Percentiles rank a stretch among this genome's conserved stretches.
Conservation (phyloP, 2,329 filamentous ascomycete species). For the Hypoxylon sp. region DNA sequence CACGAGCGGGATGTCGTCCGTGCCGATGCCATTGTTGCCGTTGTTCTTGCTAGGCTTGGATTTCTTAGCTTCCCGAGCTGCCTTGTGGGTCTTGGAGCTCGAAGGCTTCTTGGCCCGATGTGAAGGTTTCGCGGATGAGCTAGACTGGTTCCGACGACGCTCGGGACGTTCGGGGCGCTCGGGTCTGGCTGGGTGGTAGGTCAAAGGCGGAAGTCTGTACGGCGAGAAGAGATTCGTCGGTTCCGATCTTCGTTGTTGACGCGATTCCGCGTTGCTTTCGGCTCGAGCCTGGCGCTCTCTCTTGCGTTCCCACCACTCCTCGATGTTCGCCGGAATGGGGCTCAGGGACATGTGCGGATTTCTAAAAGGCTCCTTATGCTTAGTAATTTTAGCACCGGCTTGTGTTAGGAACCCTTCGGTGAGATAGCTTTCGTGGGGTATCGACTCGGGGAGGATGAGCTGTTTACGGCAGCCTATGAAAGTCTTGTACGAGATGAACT, state of each 20-base stretch:
- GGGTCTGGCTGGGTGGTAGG: too few relatives aligned
- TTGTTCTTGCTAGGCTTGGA: background rate
- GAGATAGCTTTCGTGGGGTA: conserved; percentile 38
- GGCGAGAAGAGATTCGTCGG: too few relatives aligned
- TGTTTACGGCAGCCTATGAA: conserved; percentile 28
- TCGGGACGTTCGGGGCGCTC: too few relatives aligned
- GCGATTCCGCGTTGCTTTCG: background rate
- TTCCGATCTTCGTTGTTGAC: background rate
- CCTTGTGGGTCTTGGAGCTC: background rate
- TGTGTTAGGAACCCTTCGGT: conserved; percentile 19
- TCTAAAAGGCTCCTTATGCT: conserved; percentile 6
- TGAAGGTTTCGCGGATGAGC: background rate
- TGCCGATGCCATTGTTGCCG: too few relatives aligned
- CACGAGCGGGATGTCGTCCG: background rate
- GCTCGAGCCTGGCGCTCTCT: background rate
- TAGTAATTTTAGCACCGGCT: background rate
- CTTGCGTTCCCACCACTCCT: background rate
- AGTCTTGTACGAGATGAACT: conserved; percentile 46
- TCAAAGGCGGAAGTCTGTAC: too few relatives aligned
- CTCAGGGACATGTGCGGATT: background rate
- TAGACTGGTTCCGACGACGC: background rate
- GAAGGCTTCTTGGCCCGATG: background rate
- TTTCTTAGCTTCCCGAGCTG: background rate
- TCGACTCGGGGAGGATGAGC: conserved; percentile 36
- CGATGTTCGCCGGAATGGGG: background rate